Conservation (phyloP, 768 basidiomycete genomes). For the Leucosporidium yakuticum region DNA sequence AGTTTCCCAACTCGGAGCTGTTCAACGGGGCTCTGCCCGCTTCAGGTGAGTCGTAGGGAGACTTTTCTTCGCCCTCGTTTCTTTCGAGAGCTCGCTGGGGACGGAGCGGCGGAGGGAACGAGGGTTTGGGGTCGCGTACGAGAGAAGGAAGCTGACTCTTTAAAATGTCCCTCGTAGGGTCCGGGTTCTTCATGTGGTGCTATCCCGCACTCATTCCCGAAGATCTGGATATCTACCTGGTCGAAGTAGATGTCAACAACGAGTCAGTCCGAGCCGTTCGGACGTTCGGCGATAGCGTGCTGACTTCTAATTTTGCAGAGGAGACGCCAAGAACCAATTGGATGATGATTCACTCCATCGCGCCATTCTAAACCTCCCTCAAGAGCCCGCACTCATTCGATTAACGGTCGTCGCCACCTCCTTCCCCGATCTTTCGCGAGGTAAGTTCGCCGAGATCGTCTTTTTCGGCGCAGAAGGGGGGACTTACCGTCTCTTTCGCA, state of each 20-base stretch:
- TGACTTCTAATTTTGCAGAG: background rate
- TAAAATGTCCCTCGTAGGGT: background rate
- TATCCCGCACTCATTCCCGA: constrained; percentile 12
- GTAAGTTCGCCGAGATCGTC: background rate
- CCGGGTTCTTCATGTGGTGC: constrained; percentile 22
- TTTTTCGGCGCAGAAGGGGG: too few species aligned
- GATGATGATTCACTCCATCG: constrained; percentile 21
- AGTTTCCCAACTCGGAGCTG: constrained; percentile 17
- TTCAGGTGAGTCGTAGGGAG: too few species aligned
- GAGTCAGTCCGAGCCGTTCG: background rate
- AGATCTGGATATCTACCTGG: constrained; percentile 20
- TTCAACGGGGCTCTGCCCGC: constrained; percentile 8
- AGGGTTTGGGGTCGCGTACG: background rate
- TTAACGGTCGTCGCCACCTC: constrained; percentile 9
- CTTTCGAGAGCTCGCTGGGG: too few species aligned
- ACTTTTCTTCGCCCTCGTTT: too few species aligned
- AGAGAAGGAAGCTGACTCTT: constrained; percentile 8
- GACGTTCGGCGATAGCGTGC: background rate
- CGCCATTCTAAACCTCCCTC: constrained; percentile 9
- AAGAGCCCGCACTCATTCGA: constrained; percentile 20
- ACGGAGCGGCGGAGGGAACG: too few species aligned
- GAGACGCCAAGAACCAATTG: background rate
- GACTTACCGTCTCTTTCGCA: too few species aligned
- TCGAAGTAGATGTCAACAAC: constrained; percentile 27
- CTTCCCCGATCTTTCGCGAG: constrained; percentile 19